Evolutionary conservation across 306 rosid species (phyloP), one percentile per base, ranked within the genome.

Genomic region (Lathyrus sativus): DNA sequence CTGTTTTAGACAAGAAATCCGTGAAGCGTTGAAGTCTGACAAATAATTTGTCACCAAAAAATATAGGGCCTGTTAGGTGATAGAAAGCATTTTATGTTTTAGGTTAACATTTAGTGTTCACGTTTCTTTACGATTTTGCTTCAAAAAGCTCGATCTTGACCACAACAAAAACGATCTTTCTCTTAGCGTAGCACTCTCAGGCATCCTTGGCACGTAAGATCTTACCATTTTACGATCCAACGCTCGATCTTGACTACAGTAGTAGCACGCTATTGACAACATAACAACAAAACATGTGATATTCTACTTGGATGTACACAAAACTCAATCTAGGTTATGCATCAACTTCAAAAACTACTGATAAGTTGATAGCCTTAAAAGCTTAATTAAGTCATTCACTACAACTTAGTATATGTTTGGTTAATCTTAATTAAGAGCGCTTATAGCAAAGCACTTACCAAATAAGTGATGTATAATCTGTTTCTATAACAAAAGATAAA

Each of bases 1-100:
- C 99, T 93, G 78, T 72, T 82, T 22, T 51, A 60, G 19, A 60
- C 71, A 41, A 66, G 12, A 56, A 65, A 67, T 56, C 39, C 56
- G 73, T 79, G 67, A 62, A 38, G 11, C 6, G 11, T 5, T 11
- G 42, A 81, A 65, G 18, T 51, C 58, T 61, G 57, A 12, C 48
- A 9, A 24, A 61, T 45, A 9, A 48, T 24, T 2, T 12, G 2
- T 39, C 68, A 71, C 26, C 45, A 13, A 41, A 44, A 39, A 48
- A 9, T 44, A 17, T 18, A 38, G 67, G 9, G 2, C 9, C 1
- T 61, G 17, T 61, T 41, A 41, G 19, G 51, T 19, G 7, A 39
- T 26, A 10, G 33, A 62, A 38, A 39, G 22, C 7, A 3, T 41
- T 5, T 9, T 9, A 1, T 35, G 28, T 35, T 58, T 58, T 6